A percentile compares a stretch with the other conserved stretches of the same genome.
Conservation (phyloP, 148 eudicot species). For the Nepenthes mirabilis region DNA sequence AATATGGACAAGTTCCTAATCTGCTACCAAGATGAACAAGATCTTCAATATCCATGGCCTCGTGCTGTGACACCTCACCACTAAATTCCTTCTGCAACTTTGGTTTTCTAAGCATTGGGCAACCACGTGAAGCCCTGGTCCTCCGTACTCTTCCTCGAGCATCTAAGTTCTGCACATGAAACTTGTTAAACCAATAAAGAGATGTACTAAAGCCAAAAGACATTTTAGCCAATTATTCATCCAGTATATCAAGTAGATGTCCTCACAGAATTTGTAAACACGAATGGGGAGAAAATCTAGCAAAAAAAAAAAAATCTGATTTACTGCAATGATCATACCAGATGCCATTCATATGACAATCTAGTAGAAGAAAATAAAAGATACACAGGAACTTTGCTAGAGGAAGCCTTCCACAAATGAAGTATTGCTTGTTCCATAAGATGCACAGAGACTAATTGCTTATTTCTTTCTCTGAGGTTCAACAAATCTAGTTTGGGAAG, state of each 20-base stretch:
- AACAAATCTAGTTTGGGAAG: too few species aligned
- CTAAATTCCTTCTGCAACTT: constrained; percentile 58
- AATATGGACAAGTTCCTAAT: constrained; percentile 88
- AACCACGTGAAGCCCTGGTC: constrained; percentile 62
- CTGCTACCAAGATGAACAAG: constrained; percentile 67
- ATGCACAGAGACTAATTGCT: too few species aligned
- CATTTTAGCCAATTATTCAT: not conserved
- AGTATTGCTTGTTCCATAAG: too few species aligned
- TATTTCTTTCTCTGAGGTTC: too few species aligned
- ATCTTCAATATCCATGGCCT: constrained; percentile 87
- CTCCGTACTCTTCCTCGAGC: constrained; percentile 40
- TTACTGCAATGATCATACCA: too few species aligned
- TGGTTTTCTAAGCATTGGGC: constrained; percentile 73
- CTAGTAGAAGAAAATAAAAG: too few species aligned
- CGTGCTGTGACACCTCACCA: constrained; percentile 41
- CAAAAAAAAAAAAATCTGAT: too few species aligned
- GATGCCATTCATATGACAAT: too few species aligned
- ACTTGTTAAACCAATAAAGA: constrained; percentile 5
- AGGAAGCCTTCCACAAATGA: too few species aligned
- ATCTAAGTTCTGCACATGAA: constrained; percentile 44
- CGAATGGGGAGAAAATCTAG: too few species aligned
- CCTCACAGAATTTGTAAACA: too few species aligned
- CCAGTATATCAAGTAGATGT: not conserved
- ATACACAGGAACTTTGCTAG: too few species aligned
- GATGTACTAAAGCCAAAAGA: not conserved